Evolutionary conservation across 352 stramenopile genomes (phyloP), one percentile per base, ranked within the genome.

Genomic region (Stephanocyclus meneghinianus): DNA sequence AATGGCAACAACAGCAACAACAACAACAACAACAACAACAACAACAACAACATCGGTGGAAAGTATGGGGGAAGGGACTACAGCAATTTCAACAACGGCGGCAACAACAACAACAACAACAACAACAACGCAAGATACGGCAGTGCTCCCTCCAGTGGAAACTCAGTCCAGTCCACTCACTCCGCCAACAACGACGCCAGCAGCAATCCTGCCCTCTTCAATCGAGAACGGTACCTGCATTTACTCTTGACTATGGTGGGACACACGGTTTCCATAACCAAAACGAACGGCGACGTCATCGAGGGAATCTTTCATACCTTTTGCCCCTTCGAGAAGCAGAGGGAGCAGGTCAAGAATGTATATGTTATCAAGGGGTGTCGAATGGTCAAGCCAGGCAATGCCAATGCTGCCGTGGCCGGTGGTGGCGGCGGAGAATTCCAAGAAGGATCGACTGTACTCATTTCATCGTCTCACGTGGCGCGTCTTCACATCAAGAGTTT

Each of bases 261-360:
- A 15, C 84, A 89, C 18, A 80, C 78, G n/a, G 83, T 91, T 29
- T 68, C 75, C 16, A 15, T 87, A 0, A 78, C 76, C 29, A 67
- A 81, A 32, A 88, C 57, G 2, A 69, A 85, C 59, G 85, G 87
- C 26, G 57, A 65, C 16, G 71, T 89, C n/a, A 30, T 91, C 8
- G 85, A 91, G 73, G 89, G 89, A 29, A 76, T 92, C 16, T 90
- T 94, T 40, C 82, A 92, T 62, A 91, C 81, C 1, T 91, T 90
- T 62, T 89, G 86, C 26, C 87, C 87, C 1, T 93, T 91, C 72
- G 30, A 50, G 11, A 76, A 59, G 10, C 51, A 85, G 7, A 51
- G 61, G 1, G 53, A 78, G 2, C 66, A 86, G 6, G 35, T 78
- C 44, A 78, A 68, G 47, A 91, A 91, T 62, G 75, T 82, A 13